Base-by-base conservation (phyloP, 129 eudicot genomes). In the Pseudognaphalium luteoalbum region DNA sequence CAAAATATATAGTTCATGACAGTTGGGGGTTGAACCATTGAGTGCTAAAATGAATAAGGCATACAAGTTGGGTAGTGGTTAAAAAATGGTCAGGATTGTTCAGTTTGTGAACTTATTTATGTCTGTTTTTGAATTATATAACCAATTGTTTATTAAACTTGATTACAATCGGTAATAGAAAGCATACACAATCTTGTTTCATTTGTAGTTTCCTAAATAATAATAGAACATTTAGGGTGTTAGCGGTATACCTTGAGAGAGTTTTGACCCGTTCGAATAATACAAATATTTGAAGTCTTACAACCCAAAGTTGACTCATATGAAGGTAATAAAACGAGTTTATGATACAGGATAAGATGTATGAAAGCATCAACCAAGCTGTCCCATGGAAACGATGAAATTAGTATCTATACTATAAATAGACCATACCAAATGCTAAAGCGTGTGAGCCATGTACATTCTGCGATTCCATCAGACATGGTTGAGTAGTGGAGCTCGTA, bases 331-430 rank as follows among this genome's bases (percentile, higher is more conserved):
- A 3, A 7, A 50, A 3, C 4, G 22, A 17, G 4, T 54, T 4
- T n/a, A 6, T 6, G 19, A 54, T 1, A 50, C 93, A 86, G 93
- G 87, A 71, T 41, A 84, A 77, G 37, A 66, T 86, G 25, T 84
- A 71, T 56, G 85, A 63, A 33, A 81, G 88, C 76, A 76, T 86
- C 6, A 88, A 86, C 81, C 88, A 83, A 52, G 90, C 73, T 11
- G 80, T 86, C 35, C 85, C 83, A 44, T 81, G 85, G 88, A 81
- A 75, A 71, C 87, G 87, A 74, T 61, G 62, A 32, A 44, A 20
- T 51, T 50, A 5, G 10, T 3, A 42, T 44, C 59, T 20, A 4
- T n/a, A 19, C 20, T 37, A 12, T 14, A 5, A 5, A 8, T 37
- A 11, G 16, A 56, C 15, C 19, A 4, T n/a, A 63, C 68, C 21